Base-by-base conservation (phyloP, 1,139 yeast species). In the Pichia sp. region DNA sequence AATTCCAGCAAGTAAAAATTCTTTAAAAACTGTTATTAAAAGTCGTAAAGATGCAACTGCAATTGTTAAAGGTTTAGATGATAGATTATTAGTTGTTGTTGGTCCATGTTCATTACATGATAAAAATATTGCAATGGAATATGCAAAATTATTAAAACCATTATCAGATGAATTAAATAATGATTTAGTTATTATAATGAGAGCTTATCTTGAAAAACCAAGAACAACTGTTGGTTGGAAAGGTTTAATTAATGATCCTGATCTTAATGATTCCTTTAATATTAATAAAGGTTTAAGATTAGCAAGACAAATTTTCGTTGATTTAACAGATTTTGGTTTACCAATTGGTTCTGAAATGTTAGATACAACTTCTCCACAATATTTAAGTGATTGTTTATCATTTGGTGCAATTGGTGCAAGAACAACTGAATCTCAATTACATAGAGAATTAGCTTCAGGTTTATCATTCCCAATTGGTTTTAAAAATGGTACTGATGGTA, bases 171-270 rank as follows among this genome's bases (percentile, higher is more conserved):
- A 86, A 66, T 74, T 86, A 53, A 66, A 77, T 50, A 78, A 73
- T 46, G 97, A 92, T 55, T 71, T 92, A 53, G 82, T 84, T 43
- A 77, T 92, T 51, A 76, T 92, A 55, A 92, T 92, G 97, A 81
- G 97, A 69, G 97, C 97, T 16, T 92, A 92, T 75, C 75, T 92
- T 59, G 98, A 92, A 68, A 92, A 92, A 69, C 98, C 98, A 61
- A 82, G 98, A 71, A 92, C 98, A 52, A 92, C 97, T 30, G 97
- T 92, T 45, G 98, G 98, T 53, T 92, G 98, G 98, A 92, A 92
- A 71, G 98, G 98, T 54, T 74, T 92, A 61, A 89, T 92, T 64
- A 92, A 92, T 65, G 98, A 92, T 66, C 98, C 98, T 36, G 96
- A 89, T 62, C 80, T 90, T 53, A 90, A 92, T 69, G 84, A 87